Evolutionary conservation across 257 asterid genomes (phyloP).

Genomic region (Ophiorrhiza pumila): DNA sequence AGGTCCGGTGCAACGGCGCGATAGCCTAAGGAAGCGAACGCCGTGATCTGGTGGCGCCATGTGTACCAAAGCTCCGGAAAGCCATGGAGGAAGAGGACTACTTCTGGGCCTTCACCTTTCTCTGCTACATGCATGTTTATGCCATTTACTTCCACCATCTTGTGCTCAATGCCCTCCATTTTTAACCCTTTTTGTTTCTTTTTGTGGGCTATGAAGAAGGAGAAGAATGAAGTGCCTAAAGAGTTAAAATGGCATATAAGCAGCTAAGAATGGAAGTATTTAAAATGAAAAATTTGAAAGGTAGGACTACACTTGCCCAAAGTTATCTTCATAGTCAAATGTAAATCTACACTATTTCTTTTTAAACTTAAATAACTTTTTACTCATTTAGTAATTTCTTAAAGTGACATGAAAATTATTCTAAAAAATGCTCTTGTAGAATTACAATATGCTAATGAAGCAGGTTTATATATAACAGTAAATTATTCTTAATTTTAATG

Average conservation of each 20-base stretch:
- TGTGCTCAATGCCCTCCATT: conserved; percentile 63
- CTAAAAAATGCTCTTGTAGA: too few species aligned
- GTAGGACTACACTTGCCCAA: too few species aligned
- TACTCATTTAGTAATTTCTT: too few species aligned
- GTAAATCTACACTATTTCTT: too few species aligned
- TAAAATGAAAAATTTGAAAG: background rate
- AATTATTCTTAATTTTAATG: too few species aligned
- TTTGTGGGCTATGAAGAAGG: background rate
- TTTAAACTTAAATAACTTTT: too few species aligned
- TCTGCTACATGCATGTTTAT: conserved; percentile 84
- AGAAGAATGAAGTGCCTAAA: background rate
- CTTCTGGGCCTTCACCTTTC: conserved; percentile 56
- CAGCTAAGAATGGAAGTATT: background rate
- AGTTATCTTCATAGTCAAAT: too few species aligned
- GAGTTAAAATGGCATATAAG: background rate
- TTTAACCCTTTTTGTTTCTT: background rate
- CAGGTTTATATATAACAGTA: too few species aligned
- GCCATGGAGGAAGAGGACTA: conserved; percentile 82
- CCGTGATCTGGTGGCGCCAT: conserved; percentile 81
- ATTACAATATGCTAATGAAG: too few species aligned
- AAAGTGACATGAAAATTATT: too few species aligned
- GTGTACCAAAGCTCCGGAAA: conserved; percentile 92
- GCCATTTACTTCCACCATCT: conserved; percentile 54
- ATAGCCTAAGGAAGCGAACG: conserved; percentile 63
- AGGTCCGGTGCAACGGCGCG: conserved; percentile 89